Evolutionary conservation across 2,329 filamentous ascomycete genomes (phyloP), one percentile per base, ranked within the genome.

Genomic region (Trichoderma cornu-damae): DNA sequence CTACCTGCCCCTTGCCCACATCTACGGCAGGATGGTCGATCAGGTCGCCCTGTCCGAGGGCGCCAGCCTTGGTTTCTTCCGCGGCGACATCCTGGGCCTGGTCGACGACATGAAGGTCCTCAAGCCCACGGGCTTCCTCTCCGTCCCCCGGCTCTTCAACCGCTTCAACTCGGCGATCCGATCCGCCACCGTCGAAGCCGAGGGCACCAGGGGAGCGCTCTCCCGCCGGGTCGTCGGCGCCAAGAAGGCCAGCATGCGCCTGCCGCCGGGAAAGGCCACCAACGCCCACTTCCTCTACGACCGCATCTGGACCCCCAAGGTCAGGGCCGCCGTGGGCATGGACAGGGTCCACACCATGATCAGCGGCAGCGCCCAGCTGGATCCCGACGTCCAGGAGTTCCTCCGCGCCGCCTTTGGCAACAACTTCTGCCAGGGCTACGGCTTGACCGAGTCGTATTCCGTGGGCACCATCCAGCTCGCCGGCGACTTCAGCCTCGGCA

Each of bases 1-100:
- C 1, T 99, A 97, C 73, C 81, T 99, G 51, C 94, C 94, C 0
- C 77, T 96, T 37, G 94, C 94, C 8, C 94, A 99, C 70, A 97
- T 99, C 66, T 96, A 90, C 71, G 89, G 92, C 62, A 87, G 94
- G 56, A 79, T 96, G 63, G 78, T 86, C 38, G 94, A 99, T 70
- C 88, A 95, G 70, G 77, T 79, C 3, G 82, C 84, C 12, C 77
- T 96, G 14, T 83, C 87, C 66, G 79, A 83, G 52, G 92, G 90
- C 55, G 83, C 83, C 32, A 77, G 83, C 7, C 85, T 96, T 65
- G 94, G 93, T 11, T 99, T 93, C 73, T 99, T 96, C 81, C 90
- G 94, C 65, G 94, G 94, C 55, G 90, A 96, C 68, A 87, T 96
- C 61, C 69, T 88, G 11, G 88, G 89, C 62, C 77, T 99, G 16